Conservation (phyloP, 176 grass and related monocot species). For the Rhynchospora tenuis region DNA sequence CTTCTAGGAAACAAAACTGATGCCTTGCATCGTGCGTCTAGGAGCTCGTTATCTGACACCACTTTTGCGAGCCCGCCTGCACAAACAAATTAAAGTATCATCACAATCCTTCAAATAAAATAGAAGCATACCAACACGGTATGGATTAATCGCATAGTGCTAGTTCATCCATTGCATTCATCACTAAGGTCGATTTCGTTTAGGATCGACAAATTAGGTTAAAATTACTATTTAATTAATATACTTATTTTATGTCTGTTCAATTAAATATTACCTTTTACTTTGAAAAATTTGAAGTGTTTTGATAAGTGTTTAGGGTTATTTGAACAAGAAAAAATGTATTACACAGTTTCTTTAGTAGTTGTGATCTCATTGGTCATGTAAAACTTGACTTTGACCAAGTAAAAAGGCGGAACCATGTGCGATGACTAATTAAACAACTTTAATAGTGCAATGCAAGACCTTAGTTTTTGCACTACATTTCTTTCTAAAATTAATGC, state of each 20-base stretch:
- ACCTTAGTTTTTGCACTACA: background rate
- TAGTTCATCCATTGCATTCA: background rate
- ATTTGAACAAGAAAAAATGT: background rate
- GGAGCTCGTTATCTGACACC: conserved; percentile 40
- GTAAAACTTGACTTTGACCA: background rate
- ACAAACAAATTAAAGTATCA: background rate
- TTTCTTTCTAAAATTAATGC: background rate
- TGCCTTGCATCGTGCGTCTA: conserved; percentile 40
- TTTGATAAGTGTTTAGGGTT: background rate
- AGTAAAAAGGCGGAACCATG: background rate
- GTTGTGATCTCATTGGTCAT: background rate
- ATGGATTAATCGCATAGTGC: background rate
- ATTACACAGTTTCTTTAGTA: background rate
- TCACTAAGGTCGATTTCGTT: background rate
- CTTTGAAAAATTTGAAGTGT: background rate
- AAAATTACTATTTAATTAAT: background rate
- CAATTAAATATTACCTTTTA: background rate
- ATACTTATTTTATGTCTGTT: background rate
- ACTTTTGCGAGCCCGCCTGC: conserved; percentile 65
- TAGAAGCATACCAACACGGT: background rate
- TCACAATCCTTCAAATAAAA: background rate
- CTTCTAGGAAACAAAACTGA: conserved; percentile 71
- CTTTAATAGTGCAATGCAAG: background rate
- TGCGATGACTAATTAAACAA: background rate
- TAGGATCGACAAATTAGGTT: background rate